A percentile compares a stretch with the other conserved stretches of the same genome.
Evolutionary conservation across 768 basidiomycete genomes (phyloP).

Genomic region (Amanita polypyramis): DNA sequence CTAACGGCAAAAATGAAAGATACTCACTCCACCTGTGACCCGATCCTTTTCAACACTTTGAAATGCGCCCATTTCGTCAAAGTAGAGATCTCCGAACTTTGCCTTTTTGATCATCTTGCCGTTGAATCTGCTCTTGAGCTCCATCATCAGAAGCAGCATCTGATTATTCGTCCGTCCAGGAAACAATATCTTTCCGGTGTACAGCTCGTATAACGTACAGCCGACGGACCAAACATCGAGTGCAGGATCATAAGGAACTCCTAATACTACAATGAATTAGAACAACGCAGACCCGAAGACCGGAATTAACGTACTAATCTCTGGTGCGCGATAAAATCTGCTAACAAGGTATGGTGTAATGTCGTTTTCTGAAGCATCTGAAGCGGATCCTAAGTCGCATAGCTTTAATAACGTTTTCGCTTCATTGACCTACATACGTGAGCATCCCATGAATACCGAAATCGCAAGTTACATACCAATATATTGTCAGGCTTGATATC

Average conservation of each 20-base stretch:
- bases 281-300: neutral
- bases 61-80: conserved; percentile 88
- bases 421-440: conserved; percentile 69
- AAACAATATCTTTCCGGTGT: conserved; percentile 95
- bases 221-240: conserved; percentile 97
- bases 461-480: conserved; percentile 43
- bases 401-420: conserved; percentile 88
- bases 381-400: conserved; percentile 95
- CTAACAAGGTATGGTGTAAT: conserved; percentile 98
- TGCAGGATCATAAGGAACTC: conserved; percentile 87
- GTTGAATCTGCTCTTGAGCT: conserved; percentile 90
- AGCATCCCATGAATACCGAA: neutral
- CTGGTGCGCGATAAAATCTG: conserved; percentile 95
- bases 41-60: conserved; percentile 76
- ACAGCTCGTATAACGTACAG: conserved; percentile 93
- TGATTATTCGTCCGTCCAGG: conserved; percentile 96
- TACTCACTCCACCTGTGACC: conserved; percentile 72
- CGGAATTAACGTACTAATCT: conserved; percentile 68
- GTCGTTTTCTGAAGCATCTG: conserved; percentile 89
- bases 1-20: conserved; percentile 5
- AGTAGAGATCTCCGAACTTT: conserved; percentile 85
- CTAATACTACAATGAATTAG: conserved; percentile 55
- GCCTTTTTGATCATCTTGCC: conserved; percentile 91
- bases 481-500: conserved; percentile 99
- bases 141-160: conserved; percentile 97